Conservation (phyloP, 371 early-diverging fungal genomes). For the Saksenaea oblongispora region DNA sequence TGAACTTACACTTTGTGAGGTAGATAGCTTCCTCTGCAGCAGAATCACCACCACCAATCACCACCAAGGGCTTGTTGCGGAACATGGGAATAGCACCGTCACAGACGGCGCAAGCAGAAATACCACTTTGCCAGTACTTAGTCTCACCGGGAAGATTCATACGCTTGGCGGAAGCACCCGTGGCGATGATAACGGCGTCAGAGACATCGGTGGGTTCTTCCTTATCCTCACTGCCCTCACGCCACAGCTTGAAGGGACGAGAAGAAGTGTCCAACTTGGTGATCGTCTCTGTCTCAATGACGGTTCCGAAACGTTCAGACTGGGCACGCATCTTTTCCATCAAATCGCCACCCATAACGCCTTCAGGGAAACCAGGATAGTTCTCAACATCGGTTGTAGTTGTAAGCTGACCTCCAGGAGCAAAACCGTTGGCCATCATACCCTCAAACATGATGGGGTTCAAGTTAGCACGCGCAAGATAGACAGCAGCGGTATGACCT, state of each 20-base stretch:
- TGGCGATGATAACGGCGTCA: slow-evolving; percentile 93
- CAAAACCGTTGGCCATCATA: slow-evolving; percentile 90
- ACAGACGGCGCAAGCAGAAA: slow-evolving; percentile 99
- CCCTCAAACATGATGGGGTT: slow-evolving; percentile 96
- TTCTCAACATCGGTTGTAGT: slow-evolving; percentile 93
- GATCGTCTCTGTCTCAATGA: slow-evolving; percentile 90
- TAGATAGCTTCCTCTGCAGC: slow-evolving; percentile 98
- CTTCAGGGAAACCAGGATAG: slow-evolving; percentile 87
- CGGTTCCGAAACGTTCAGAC: slow-evolving; percentile 81
- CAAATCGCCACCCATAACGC: slow-evolving; percentile 79
- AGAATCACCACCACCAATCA: slow-evolving; percentile 99
- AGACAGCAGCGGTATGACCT: slow-evolving; percentile 95
- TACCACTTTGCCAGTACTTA: slow-evolving; percentile 76
- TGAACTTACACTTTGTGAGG: slow-evolving; percentile 77
- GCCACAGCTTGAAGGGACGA: slow-evolving; percentile 92
- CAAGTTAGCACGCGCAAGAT: slow-evolving; percentile 91
- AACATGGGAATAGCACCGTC: slow-evolving; percentile 98
- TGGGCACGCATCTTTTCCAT: slow-evolving; percentile 85
- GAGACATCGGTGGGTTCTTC: slow-evolving; percentile 72
- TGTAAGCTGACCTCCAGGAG: slow-evolving; percentile 90
- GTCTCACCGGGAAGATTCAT: slow-evolving; percentile 69
- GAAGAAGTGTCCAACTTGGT: slow-evolving; percentile 77
- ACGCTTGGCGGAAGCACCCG: slow-evolving; percentile 98
- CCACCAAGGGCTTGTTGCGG: slow-evolving; percentile 90
- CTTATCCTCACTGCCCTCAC: slow-evolving; percentile 75